Evolutionary conservation across 2,329 filamentous ascomycete genomes (phyloP).

Genomic region (Cercospora citrullina): DNA sequence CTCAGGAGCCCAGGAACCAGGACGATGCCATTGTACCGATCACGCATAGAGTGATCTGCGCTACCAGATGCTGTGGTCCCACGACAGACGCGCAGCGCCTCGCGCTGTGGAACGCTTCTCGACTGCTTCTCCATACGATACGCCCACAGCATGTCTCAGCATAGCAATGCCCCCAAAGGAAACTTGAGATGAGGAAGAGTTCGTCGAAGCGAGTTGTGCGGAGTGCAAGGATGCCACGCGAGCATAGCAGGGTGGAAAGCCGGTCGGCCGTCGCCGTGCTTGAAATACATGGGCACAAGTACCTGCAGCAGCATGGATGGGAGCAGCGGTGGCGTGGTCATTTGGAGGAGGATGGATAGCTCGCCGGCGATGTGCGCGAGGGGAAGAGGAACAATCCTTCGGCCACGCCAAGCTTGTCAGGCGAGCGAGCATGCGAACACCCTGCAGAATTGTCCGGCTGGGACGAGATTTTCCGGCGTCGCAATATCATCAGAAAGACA

Average conservation of each 20-base stretch:
- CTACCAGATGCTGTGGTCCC: background rate
- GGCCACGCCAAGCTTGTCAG: slow-evolving; percentile 7
- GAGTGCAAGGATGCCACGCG: background rate
- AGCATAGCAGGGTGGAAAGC: background rate
- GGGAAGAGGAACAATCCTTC: background rate
- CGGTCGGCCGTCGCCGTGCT: slow-evolving; percentile 8
- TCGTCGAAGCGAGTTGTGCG: background rate
- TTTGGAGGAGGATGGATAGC: background rate
- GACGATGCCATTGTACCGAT: background rate
- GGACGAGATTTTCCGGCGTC: background rate
- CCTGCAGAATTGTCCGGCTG: background rate
- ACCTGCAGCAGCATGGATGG: background rate
- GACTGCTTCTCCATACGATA: background rate
- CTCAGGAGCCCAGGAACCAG: background rate
- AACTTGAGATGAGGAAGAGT: background rate
- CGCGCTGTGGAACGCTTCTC: background rate
- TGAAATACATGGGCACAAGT: background rate
- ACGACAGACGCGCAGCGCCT: background rate
- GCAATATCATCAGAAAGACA: background rate
- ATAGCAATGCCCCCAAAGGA: background rate
- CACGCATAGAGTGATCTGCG: background rate
- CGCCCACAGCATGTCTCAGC: background rate
- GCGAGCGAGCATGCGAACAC: background rate
- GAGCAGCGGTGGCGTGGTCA: background rate
- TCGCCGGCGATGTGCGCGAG: slow-evolving; percentile 11